phyloP scores from a whole-genome alignment of 2,329 filamentous ascomycete species.

The Emergomyces africanus region DNA sequence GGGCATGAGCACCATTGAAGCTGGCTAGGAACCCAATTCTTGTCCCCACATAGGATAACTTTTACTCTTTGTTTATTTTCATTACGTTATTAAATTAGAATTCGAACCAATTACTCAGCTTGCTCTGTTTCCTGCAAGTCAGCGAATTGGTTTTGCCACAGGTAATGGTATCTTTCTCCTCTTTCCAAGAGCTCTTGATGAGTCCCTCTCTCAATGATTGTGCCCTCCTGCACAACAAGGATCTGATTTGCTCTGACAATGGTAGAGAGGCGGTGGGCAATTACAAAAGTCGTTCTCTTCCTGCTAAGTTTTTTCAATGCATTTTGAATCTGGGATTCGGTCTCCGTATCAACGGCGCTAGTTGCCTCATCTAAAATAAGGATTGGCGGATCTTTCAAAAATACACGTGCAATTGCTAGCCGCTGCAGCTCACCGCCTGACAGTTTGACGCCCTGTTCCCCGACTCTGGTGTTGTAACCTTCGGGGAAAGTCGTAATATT shows the following conservation, averaged over 20 bases:
- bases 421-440: neutral
- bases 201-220: neutral
- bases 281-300: neutral
- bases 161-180: neutral
- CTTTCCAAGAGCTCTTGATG: neutral
- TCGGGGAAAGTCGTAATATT: neutral
- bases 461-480: neutral
- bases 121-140: neutral
- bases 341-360: neutral
- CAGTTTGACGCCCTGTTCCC: neutral
- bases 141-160: neutral
- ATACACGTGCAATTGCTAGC: neutral
- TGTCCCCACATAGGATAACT: neutral
- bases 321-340: neutral
- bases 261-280: neutral
- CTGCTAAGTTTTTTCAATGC: neutral
- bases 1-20: too few relatives aligned
- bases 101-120: neutral
- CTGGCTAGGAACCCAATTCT: too few relatives aligned
- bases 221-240: neutral
- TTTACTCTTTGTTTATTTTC: neutral
- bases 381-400: neutral
- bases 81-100: neutral
- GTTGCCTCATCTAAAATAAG: conserved; percentile 2
- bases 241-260: neutral